Evolutionary conservation across 208 protist genomes (phyloP).

Genomic region (Endotrypanum monterogeii): DNA sequence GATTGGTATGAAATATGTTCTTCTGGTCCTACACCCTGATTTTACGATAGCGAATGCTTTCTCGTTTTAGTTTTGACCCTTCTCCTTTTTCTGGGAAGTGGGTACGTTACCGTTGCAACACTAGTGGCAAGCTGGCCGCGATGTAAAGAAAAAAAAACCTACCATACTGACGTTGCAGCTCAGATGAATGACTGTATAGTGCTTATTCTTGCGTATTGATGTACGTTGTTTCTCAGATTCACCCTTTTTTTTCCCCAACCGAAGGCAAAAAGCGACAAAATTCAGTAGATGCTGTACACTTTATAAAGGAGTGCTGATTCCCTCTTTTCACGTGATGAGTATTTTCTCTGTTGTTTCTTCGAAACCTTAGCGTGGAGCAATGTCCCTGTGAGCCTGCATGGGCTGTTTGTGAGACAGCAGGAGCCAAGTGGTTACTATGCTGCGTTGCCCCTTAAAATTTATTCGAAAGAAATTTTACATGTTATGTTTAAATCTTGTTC

Average conservation of each 20-base stretch:
- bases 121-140: not conserved
- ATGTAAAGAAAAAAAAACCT: slow-evolving; percentile 1
- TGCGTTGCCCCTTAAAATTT: not conserved
- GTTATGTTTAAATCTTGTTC: not conserved
- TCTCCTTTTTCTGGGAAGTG: not conserved
- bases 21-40: not conserved
- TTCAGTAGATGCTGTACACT: no score
- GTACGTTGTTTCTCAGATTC: not conserved
- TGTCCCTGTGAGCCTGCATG: no score
- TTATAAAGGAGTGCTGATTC: not conserved
- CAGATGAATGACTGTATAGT: not conserved
- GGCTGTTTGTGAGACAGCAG: no score
- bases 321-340: no score
- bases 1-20: not conserved
- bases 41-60: not conserved
- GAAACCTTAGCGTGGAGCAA: not conserved
- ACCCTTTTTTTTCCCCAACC: not conserved
- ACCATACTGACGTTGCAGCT: not conserved
- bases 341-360: no score
- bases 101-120: not conserved
- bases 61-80: not conserved
- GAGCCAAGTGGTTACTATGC: not conserved
- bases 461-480: not conserved
- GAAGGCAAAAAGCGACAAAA: not conserved
- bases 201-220: not conserved